phyloP scores from a whole-genome alignment of 2,329 filamentous ascomycete genomes.

The Exserohilum rostratum region DNA sequence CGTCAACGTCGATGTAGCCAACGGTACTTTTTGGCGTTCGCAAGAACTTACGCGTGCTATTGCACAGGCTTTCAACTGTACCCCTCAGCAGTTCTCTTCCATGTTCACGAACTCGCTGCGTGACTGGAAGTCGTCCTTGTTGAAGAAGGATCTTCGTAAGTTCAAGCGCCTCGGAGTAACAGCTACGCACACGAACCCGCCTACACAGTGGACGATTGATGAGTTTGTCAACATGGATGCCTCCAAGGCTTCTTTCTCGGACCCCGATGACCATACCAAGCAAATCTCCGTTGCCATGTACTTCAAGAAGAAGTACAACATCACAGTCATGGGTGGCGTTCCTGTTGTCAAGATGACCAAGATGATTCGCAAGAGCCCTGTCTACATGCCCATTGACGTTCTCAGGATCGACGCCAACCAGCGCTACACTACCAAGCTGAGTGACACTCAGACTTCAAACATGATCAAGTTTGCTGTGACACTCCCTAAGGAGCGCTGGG shows the following conservation, averaged over 20 bases:
- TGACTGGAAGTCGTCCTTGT: constrained; percentile 33
- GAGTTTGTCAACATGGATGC: constrained; percentile 54
- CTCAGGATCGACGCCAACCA: constrained; percentile 61
- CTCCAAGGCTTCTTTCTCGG: constrained; percentile 53
- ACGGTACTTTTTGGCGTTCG: constrained; percentile 82
- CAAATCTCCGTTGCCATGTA: constrained; percentile 62
- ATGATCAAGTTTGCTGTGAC: constrained; percentile 97
- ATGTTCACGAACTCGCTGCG: constrained; percentile 26
- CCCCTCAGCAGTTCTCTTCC: constrained; percentile 24
- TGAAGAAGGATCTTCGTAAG: constrained; percentile 49
- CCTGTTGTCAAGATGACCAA: constrained; percentile 66
- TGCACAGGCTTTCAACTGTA: constrained; percentile 35
- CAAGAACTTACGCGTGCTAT: constrained; percentile 46
- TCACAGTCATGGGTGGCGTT: constrained; percentile 56
- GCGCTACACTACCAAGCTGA: constrained; percentile 64
- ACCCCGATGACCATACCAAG: constrained; percentile 67
- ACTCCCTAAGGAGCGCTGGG: constrained; percentile 70
- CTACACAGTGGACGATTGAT: constrained; percentile 58
- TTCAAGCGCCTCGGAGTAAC: constrained; percentile 52
- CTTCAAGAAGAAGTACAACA: constrained; percentile 59
- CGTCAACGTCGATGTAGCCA: constrained; percentile 89
- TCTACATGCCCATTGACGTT: constrained; percentile 64
- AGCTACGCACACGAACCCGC: constrained; percentile 46
- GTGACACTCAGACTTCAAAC: constrained; percentile 68
- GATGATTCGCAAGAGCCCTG: constrained; percentile 47